Evolutionary conservation across 164 flowering plant species (phyloP).

Genomic region (Amborella trichopoda): DNA sequence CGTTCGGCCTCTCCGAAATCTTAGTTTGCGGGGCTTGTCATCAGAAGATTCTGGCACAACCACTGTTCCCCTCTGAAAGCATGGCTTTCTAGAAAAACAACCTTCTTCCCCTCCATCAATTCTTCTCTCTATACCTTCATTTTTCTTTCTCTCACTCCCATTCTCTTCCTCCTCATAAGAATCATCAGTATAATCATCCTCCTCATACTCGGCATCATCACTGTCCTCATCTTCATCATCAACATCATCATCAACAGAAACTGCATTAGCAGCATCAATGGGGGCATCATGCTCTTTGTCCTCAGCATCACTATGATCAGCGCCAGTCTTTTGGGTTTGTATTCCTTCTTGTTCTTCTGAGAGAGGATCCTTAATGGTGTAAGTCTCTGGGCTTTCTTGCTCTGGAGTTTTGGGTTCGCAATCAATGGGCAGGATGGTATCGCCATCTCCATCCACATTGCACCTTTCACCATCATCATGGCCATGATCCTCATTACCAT

Average conservation of each 20-base stretch:
- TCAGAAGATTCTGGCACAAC: conserved; percentile 19
- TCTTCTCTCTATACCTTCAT: neutral
- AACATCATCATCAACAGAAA: neutral
- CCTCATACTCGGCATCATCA: no score
- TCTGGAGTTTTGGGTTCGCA: neutral
- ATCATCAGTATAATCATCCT: conserved; percentile 3
- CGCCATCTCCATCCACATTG: no score
- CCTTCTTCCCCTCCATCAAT: conserved; percentile 4
- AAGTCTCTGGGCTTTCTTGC: neutral
- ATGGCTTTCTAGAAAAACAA: conserved; percentile 14
- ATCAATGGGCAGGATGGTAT: no score
- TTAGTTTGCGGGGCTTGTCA: conserved; percentile 33
- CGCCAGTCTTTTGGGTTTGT: neutral
- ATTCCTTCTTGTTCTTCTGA: conserved; percentile 1
- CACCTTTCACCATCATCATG: no score
- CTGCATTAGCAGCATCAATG: no score
- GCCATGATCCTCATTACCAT: no score
- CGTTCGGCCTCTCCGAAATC: conserved; percentile 25
- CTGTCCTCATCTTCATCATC: neutral
- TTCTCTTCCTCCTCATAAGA: conserved; percentile 6
- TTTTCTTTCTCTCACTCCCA: conserved; percentile 4
- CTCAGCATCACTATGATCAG: neutral
- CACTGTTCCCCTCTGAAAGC: conserved; percentile 42
- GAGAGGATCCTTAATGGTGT: neutral
- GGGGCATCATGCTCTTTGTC: no score